Conservation (phyloP, 2,329 filamentous ascomycete species). For the Monosporascus sp. region DNA sequence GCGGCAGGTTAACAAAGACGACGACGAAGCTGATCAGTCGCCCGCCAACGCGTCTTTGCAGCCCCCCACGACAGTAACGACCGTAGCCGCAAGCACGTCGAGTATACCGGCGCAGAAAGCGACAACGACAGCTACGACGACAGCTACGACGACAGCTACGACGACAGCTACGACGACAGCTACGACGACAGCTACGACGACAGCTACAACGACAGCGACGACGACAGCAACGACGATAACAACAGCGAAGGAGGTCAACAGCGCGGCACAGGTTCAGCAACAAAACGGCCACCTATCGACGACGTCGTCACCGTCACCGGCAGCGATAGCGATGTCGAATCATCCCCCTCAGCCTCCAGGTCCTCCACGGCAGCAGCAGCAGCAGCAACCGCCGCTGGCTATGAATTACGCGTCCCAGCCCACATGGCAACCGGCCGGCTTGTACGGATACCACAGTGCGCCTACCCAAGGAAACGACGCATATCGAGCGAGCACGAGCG, state of each 20-base stretch:
- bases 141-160: neutral
- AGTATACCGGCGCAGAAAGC: neutral
- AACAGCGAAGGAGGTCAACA: neutral
- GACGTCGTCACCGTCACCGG: conserved; percentile 11
- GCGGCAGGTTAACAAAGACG: conserved; percentile 12
- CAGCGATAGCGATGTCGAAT: conserved; percentile 24
- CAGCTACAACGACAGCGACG: neutral
- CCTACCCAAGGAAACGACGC: conserved; percentile 24
- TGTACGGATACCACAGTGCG: conserved; percentile 26
- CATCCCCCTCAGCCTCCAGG: conserved; percentile 23
- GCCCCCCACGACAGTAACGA: neutral
- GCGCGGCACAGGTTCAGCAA: neutral
- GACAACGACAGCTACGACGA: neutral
- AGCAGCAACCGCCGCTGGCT: conserved; percentile 2
- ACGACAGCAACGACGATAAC: neutral
- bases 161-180: neutral
- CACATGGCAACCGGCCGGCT: conserved; percentile 21
- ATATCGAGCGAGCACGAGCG: conserved; percentile 29
- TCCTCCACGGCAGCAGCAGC: conserved; percentile 16
- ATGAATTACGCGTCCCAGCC: conserved; percentile 21
- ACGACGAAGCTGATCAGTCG: conserved; percentile 6
- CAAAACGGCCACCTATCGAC: conserved; percentile 3
- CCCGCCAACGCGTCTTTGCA: neutral
- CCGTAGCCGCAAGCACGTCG: neutral
- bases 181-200: neutral